Conservation (phyloP, 2,329 filamentous ascomycete species). For the Fusarium abutilonis region DNA sequence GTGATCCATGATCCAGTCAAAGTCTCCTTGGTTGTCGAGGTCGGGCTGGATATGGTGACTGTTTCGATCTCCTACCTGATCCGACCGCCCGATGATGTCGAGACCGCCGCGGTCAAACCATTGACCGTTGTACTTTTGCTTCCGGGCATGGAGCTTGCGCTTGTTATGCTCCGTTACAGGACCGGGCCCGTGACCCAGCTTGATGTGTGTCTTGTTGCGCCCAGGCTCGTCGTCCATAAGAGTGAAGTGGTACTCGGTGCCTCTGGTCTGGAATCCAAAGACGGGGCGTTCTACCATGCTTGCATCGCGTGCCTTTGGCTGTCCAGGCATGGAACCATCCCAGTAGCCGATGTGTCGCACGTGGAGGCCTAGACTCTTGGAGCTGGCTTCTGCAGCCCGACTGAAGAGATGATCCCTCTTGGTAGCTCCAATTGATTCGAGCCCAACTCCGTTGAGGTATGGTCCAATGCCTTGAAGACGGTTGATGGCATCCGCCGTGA, state of each 20-base stretch:
- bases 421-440: neutral
- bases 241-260: neutral
- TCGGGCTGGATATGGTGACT: neutral
- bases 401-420: neutral
- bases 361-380: neutral
- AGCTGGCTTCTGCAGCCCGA: neutral
- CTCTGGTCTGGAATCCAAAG: neutral
- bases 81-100: neutral
- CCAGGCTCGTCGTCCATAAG: neutral
- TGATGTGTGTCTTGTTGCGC: neutral
- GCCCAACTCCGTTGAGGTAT: neutral
- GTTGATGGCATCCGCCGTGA: neutral
- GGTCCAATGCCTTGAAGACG: neutral
- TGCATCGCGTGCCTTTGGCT: neutral
- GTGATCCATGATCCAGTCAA: slow-evolving; percentile 2
- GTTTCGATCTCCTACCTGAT: neutral
- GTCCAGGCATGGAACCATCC: neutral
- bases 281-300: neutral
- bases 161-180: neutral
- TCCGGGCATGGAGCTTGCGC: neutral
- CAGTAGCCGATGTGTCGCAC: slow-evolving; percentile 1
- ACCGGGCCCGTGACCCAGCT: neutral
- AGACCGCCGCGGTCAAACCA: slow-evolving; percentile 1
- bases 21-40: neutral
- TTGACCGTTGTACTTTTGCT: slow-evolving; percentile 2